Percentiles rank a stretch among this genome's conserved stretches.
Conservation (phyloP, 352 stramenopile species). For the Phytophthora boehmeriae region DNA sequence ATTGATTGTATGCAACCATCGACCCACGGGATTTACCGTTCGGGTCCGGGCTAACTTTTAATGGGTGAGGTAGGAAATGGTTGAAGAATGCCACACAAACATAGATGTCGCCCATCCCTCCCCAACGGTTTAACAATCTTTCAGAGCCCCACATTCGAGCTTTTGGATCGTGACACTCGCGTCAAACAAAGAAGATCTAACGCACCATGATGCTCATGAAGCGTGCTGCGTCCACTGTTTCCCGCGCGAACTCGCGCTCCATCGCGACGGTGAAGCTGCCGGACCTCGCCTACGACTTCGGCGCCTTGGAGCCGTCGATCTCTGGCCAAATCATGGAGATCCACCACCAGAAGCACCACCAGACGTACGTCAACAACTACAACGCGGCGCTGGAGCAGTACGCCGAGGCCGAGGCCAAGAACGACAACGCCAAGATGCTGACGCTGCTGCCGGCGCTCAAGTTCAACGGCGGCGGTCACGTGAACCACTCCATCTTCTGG, state of each 20-base stretch:
- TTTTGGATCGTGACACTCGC: slow-evolving; percentile 30
- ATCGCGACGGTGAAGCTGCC: slow-evolving; percentile 82
- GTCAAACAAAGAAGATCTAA: background rate
- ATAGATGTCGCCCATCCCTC: slow-evolving; percentile 18
- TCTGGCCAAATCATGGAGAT: slow-evolving; percentile 92
- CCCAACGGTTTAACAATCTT: slow-evolving; percentile 27
- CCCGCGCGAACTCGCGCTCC: slow-evolving; percentile 34
- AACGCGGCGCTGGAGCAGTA: slow-evolving; percentile 95
- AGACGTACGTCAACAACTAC: slow-evolving; percentile 97
- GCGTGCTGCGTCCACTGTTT: slow-evolving; percentile 18
- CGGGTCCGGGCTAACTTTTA: background rate
- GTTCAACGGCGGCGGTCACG: slow-evolving; percentile 98
- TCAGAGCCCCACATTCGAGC: slow-evolving; percentile 20
- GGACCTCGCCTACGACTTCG: slow-evolving; percentile 88
- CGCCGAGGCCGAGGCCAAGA: slow-evolving; percentile 85
- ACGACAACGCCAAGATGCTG: slow-evolving; percentile 92
- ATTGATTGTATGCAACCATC: background rate
- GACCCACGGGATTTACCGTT: background rate
- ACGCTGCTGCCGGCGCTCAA: slow-evolving; percentile 92
- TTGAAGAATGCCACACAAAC: slow-evolving; percentile 8
- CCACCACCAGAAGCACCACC: slow-evolving; percentile 98
- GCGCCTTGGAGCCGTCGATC: slow-evolving; percentile 88
- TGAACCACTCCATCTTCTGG: slow-evolving; percentile 99
- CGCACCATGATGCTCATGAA: slow-evolving; percentile 29
- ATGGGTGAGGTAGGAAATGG: slow-evolving; percentile 1